Base-by-base conservation (phyloP, 768 basidiomycete species). In the Tylopilus rubrobrunneus region DNA sequence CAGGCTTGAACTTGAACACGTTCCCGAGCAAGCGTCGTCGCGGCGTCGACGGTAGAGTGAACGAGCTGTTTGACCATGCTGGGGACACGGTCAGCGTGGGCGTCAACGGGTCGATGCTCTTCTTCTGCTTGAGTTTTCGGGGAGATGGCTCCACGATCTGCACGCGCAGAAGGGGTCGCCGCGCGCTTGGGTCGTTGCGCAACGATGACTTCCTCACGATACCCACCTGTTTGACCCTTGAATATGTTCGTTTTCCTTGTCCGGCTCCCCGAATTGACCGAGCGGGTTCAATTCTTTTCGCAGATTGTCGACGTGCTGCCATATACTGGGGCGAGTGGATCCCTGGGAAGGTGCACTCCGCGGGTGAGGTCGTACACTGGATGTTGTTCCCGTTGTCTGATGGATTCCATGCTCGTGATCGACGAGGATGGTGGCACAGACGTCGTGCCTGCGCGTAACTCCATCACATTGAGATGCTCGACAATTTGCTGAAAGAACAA, bases 401-500 rank as follows among this genome's bases (percentile, higher is more conserved):
- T 64, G 19, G 65, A 67, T 12, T 64, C 64, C 37, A 59, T 47
- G 25, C 53, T 61, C 21, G 46, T 52, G 5, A 57, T 17, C 4
- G 63, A 60, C 5, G 53, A 53, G 7, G 59, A 55, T 10, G 49
- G 58, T 21, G 56, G 59, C 14, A 51, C 14, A 15, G 57, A 58
- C 8, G 63, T 19, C 40, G 60, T 58, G 8, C 61, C 67, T 14
- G 80, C 76, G 47, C 79, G 78, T 37, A 78, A 74, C 62, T 88
- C 84, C 73, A 92, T 83, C 42, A 79, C 78, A 61, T 86, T 84
- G 52, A 94, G 79, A 65, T 90, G 89, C 45, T 87, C 82, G 8
- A 85, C 87, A 44, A 94, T 85, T 67, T 95, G 89, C 51, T 87
- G 78, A 70, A 94, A 90, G 73, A 95, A 95, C 44, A 82, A 72